These are phyloP conservation scores for Ustilago trichophora DNA, from an alignment of 1,284 basidiomycete species.

Conservation along the genomic window DNA sequence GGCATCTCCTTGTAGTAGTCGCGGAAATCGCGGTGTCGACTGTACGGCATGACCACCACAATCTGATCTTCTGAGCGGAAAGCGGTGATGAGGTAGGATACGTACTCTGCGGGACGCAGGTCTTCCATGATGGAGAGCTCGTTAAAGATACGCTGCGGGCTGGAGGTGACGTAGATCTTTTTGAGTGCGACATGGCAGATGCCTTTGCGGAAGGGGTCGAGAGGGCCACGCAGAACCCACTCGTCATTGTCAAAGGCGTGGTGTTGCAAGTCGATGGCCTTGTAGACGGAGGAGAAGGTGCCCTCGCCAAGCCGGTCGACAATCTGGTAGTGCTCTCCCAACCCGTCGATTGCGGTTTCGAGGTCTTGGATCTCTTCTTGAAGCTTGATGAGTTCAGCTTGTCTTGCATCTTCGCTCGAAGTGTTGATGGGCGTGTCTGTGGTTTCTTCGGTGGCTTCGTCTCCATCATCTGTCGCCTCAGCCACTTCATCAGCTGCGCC, in stretches of 20 bases:
- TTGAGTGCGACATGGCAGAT: constrained; percentile 88
- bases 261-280: constrained; percentile 84
- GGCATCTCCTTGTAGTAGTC: constrained; percentile 81
- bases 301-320: constrained; percentile 92
- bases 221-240: constrained; percentile 71
- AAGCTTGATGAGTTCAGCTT: constrained; percentile 41
- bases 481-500: constrained; percentile 6
- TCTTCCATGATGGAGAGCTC: constrained; percentile 93
- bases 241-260: constrained; percentile 81
- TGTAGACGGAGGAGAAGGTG: constrained; percentile 98
- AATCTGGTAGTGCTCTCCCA: constrained; percentile 77
- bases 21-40: constrained; percentile 89
- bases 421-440: constrained; percentile 21
- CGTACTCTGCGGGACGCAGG: constrained; percentile 63
- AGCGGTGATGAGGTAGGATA: constrained; percentile 85
- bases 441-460: constrained; percentile 15
- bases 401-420: constrained; percentile 33
- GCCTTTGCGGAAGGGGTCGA: constrained; percentile 32
- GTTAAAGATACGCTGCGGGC: constrained; percentile 89
- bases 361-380: constrained; percentile 72
- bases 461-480: constrained; percentile 16
- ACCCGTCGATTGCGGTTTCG: constrained; percentile 75
- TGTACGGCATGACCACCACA: constrained; percentile 93
- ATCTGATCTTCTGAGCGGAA: constrained; percentile 92
- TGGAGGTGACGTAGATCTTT: constrained; percentile 95